A percentile compares a stretch with the other conserved stretches of the same genome.
phyloP scores from a whole-genome alignment of 2,329 filamentous ascomycete species.

The Xylariomycetidae sp. region DNA sequence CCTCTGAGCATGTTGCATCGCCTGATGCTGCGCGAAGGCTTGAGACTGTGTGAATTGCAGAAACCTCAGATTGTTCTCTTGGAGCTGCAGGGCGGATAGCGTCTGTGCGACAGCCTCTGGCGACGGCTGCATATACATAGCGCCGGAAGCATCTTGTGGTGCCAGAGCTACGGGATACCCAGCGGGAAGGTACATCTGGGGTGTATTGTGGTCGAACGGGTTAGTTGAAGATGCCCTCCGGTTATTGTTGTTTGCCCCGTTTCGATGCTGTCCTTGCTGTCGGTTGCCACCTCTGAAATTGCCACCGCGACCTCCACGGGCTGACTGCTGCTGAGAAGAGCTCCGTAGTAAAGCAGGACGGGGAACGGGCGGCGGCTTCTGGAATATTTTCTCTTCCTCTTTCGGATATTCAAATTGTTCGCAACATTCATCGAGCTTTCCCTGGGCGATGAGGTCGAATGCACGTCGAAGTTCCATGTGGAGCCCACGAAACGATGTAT shows the following conservation, averaged over 20 bases:
- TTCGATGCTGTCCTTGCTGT: slow-evolving; percentile 32
- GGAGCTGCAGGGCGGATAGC: slow-evolving; percentile 41
- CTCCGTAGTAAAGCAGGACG: slow-evolving; percentile 56
- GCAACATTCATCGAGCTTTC: slow-evolving; percentile 77
- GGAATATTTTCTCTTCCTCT: slow-evolving; percentile 64
- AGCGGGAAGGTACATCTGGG: slow-evolving; percentile 34
- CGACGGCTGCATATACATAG: slow-evolving; percentile 42
- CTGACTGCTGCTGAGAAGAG: slow-evolving; percentile 54
- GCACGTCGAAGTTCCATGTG: slow-evolving; percentile 86
- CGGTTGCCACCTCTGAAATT: slow-evolving; percentile 44
- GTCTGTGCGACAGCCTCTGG: slow-evolving; percentile 37
- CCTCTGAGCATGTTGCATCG: slow-evolving; percentile 38
- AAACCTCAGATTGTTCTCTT: slow-evolving; percentile 40
- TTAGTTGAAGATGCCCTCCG: slow-evolving; percentile 51
- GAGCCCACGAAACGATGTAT: slow-evolving; percentile 86
- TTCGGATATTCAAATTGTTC: slow-evolving; percentile 85
- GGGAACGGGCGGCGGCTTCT: slow-evolving; percentile 50
- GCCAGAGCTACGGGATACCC: slow-evolving; percentile 36
- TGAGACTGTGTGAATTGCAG: slow-evolving; percentile 44
- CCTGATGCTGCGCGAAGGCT: slow-evolving; percentile 38
- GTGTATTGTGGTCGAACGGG: slow-evolving; percentile 42
- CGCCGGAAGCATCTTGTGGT: slow-evolving; percentile 40
- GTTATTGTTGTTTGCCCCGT: slow-evolving; percentile 30
- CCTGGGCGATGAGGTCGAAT: slow-evolving; percentile 75
- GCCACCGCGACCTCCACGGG: slow-evolving; percentile 41